phyloP scores from a whole-genome alignment of 2,329 filamentous ascomycete species.

The Calycina marina region DNA sequence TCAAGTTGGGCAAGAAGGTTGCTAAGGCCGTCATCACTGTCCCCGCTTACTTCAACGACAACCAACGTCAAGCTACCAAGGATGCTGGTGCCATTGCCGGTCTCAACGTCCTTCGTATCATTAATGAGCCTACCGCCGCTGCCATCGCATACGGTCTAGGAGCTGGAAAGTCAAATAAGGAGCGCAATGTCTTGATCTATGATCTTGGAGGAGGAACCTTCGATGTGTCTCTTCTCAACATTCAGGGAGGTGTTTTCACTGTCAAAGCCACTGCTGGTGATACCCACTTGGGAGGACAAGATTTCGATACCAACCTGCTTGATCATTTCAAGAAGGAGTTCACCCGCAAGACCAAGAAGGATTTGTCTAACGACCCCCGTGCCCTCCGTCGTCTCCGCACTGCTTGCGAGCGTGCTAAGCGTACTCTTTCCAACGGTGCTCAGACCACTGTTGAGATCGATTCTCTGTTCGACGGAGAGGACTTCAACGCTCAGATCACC shows the following conservation, averaged over 20 bases:
- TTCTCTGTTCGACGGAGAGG: constrained; percentile 94
- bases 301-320: constrained; percentile 92
- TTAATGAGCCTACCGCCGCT: constrained; percentile 98
- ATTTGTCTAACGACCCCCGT: constrained; percentile 71
- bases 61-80: constrained; percentile 99
- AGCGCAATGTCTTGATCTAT: constrained; percentile 98
- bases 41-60: constrained; percentile 99
- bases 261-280: constrained; percentile 98
- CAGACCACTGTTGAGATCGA: constrained; percentile 98
- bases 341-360: constrained; percentile 61
- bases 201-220: constrained; percentile 99
- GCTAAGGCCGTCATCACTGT: constrained; percentile 98
- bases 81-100: constrained; percentile 95
- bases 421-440: constrained; percentile 91
- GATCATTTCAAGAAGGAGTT: constrained; percentile 98
- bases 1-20: constrained; percentile 97
- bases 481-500: constrained; percentile 94
- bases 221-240: constrained; percentile 98
- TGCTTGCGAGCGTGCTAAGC: constrained; percentile 98
- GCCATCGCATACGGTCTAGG: constrained; percentile 98
- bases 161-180: constrained; percentile 87
- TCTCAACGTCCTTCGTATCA: constrained; percentile 98
- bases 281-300: constrained; percentile 87
- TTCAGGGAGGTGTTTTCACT: constrained; percentile 98
- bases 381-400: constrained; percentile 92